Conservation (phyloP, 441 rosid species). For the Corymbia citriodora region DNA sequence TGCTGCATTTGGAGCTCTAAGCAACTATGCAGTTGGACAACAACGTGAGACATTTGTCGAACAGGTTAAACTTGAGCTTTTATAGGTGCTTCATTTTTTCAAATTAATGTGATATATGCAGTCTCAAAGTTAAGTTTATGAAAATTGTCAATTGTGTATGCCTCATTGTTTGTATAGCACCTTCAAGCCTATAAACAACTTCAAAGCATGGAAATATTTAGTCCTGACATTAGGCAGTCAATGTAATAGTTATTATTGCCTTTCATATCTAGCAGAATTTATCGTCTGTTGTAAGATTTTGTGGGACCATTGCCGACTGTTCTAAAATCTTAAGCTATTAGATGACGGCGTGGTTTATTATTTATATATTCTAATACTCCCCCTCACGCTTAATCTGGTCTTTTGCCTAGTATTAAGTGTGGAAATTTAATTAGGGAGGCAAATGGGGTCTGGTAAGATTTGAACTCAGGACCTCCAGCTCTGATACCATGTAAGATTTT, state of each 20-base stretch:
- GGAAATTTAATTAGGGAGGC: no score
- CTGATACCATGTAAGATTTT: no score
- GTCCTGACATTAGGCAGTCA: neutral
- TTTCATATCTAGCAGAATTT: neutral
- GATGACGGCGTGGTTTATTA: no score
- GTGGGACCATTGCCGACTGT: no score
- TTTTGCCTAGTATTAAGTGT: no score
- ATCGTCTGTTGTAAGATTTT: no score
- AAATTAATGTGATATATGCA: neutral
- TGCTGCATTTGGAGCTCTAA: constrained; percentile 86
- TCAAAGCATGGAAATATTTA: neutral
- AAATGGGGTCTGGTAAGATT: no score
- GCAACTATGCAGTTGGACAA: constrained; percentile 68
- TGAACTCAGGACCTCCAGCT: no score
- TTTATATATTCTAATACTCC: no score
- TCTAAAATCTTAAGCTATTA: no score
- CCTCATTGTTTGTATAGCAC: neutral
- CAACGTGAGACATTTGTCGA: constrained; percentile 79
- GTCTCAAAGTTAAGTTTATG: neutral
- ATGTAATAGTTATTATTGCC: neutral
- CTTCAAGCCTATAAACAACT: neutral
- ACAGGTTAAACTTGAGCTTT: constrained; percentile 43
- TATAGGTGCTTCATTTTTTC: neutral
- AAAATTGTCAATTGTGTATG: neutral
- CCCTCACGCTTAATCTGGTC: no score